phyloP scores from a whole-genome alignment of 2,329 filamentous ascomycete genomes.

The Myriosclerotinia scirpicola region DNA sequence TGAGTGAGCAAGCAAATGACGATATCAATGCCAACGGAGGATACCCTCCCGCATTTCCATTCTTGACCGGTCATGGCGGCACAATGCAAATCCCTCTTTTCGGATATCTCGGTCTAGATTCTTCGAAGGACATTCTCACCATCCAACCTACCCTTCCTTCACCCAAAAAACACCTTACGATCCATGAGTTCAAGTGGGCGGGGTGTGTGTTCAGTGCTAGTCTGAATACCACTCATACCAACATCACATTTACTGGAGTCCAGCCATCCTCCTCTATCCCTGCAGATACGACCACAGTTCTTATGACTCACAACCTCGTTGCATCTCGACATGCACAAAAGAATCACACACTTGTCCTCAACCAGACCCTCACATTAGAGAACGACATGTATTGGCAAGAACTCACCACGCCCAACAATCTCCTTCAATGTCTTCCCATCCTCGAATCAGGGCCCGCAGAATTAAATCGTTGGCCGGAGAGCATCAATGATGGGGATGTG shows the following conservation, averaged over 20 bases:
- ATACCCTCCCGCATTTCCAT: constrained; percentile 68
- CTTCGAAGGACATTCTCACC: constrained; percentile 58
- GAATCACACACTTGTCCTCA: constrained; percentile 45
- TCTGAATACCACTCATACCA: constrained; percentile 50
- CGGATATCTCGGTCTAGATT: constrained; percentile 65
- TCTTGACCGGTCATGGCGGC: constrained; percentile 70
- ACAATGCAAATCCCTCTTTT: constrained; percentile 66
- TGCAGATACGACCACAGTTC: constrained; percentile 38
- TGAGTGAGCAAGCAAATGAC: constrained; percentile 67
- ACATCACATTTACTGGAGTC: constrained; percentile 44
- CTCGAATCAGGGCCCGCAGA: constrained; percentile 47
- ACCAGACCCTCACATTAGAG: constrained; percentile 50
- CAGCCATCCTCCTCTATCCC: constrained; percentile 43
- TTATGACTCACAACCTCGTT: constrained; percentile 49
- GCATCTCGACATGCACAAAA: constrained; percentile 41
- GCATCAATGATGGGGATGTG: constrained; percentile 61
- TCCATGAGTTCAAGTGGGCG: constrained; percentile 33
- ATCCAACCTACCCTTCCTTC: constrained; percentile 65
- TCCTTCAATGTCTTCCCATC: constrained; percentile 58
- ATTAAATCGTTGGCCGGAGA: constrained; percentile 64
- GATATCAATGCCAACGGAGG: constrained; percentile 59
- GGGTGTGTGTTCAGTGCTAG: constrained; percentile 22
- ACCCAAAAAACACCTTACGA: constrained; percentile 48
- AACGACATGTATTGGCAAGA: constrained; percentile 55
- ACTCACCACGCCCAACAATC: constrained; percentile 52